Conservation (phyloP, 495 filamentous ascomycete species). For the Tetracladium setigerum region DNA sequence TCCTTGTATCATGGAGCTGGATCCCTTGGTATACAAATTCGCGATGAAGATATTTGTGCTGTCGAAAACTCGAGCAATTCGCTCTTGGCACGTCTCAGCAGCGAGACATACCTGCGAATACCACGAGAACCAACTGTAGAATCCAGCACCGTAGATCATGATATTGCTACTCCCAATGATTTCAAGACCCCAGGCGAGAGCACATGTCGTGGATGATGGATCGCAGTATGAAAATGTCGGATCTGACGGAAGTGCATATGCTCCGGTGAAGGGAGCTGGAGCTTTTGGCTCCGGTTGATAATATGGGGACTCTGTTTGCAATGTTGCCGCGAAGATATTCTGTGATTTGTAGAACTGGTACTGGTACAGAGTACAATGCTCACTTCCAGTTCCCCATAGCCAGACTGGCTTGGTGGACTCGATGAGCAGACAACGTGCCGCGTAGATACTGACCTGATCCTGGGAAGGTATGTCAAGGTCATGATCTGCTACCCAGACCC, state of each 20-base stretch:
- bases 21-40: too few relatives aligned
- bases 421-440: constrained; percentile 26
- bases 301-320: constrained; percentile 77
- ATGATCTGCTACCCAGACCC: constrained; percentile 50
- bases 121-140: constrained; percentile 58
- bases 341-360: constrained; percentile 15
- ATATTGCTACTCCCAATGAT: constrained; percentile 50
- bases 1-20: too few relatives aligned
- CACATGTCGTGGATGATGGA: constrained; percentile 44
- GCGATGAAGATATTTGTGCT: too few relatives aligned
- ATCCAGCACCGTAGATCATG: constrained; percentile 57
- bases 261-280: constrained; percentile 46
- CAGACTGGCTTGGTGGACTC: constrained; percentile 49
- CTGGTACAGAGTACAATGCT: constrained; percentile 57
- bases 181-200: constrained; percentile 31
- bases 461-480: constrained; percentile 37
- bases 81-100: constrained; percentile 27
- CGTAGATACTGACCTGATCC: constrained; percentile 10
- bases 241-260: constrained; percentile 46
- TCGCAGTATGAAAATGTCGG: constrained; percentile 44
- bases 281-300: constrained; percentile 59
- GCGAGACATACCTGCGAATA: constrained; percentile 32
- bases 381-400: constrained; percentile 63
- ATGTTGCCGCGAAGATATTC: constrained; percentile 62
- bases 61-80: constrained; percentile 7